Conservation (phyloP, 257 asterid species). For the Solanum virginianum region DNA sequence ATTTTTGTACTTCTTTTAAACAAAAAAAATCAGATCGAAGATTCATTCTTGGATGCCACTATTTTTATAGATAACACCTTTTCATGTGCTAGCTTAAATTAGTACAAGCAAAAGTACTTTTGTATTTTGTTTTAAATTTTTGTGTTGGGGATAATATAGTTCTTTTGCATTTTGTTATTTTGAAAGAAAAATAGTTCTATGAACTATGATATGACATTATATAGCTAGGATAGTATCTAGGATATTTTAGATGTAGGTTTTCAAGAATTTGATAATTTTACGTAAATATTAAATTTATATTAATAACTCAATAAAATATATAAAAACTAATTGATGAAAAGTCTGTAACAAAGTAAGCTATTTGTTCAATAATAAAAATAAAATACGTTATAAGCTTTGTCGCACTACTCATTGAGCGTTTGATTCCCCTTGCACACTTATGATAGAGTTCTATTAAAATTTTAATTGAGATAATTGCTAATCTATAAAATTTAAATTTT, state of each 20-base stretch:
- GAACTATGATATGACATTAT: background rate
- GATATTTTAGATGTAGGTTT: no score
- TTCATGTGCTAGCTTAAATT: background rate
- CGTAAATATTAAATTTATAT: background rate
- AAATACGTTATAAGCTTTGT: no score
- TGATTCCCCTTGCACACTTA: background rate
- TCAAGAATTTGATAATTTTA: background rate
- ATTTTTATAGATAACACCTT: background rate
- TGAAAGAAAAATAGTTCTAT: background rate
- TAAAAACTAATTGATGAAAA: fast-evolving
- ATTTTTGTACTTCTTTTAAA: background rate
- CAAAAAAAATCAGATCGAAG: background rate
- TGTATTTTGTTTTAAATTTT: background rate
- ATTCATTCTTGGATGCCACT: background rate
- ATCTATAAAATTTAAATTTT: background rate
- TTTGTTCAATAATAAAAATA: no score
- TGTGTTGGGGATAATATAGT: background rate
- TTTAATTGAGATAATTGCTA: background rate
- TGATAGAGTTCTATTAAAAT: no score
- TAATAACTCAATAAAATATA: background rate
- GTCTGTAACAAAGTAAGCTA: background rate
- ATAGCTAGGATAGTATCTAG: background rate
- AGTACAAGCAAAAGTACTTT: background rate
- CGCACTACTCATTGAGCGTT: background rate
- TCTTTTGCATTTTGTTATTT: background rate